A percentile compares a stretch with the other conserved stretches of the same genome.
phyloP scores from a whole-genome alignment of 805 yeast species.

The Grigorovia humatica region DNA sequence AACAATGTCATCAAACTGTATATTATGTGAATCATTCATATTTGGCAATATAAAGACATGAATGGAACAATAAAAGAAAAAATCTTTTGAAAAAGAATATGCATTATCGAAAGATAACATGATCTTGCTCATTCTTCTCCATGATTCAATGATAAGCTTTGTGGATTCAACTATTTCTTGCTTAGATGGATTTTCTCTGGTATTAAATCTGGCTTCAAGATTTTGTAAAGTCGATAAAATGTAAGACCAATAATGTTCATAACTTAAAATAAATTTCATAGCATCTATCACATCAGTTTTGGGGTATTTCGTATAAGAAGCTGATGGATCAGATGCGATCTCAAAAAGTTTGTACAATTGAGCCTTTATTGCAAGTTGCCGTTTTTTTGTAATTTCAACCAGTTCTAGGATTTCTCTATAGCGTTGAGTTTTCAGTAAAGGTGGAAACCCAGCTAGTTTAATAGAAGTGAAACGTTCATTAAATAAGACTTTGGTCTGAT shows the following conservation, averaged over 20 bases:
- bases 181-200: not conserved
- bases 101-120: constrained; percentile 1
- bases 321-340: constrained; percentile 5
- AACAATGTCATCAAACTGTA: constrained; percentile 4
- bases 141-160: not conserved
- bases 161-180: not conserved
- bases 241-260: constrained; percentile 8
- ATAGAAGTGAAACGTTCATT: constrained; percentile 22
- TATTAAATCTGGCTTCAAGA: constrained; percentile 15
- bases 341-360: constrained; percentile 16
- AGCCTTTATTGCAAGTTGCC: constrained; percentile 13
- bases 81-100: constrained; percentile 2
- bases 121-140: constrained; percentile 6
- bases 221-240: constrained; percentile 12
- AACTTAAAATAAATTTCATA: constrained; percentile 10
- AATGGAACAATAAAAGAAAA: constrained; percentile 3
- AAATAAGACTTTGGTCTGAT: constrained; percentile 15
- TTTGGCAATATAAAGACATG: constrained; percentile 4
- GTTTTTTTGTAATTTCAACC: constrained; percentile 7
- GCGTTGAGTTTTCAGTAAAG: constrained; percentile 9
- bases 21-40: not conserved
- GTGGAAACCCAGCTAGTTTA: constrained; percentile 17
- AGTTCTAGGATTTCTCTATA: constrained; percentile 13
- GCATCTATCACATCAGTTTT: constrained; percentile 8
- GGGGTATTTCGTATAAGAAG: not conserved